Evolutionary conservation across 768 basidiomycete genomes (phyloP), one percentile per base, ranked within the genome.

Genomic region (Tephrocybe sp.): DNA sequence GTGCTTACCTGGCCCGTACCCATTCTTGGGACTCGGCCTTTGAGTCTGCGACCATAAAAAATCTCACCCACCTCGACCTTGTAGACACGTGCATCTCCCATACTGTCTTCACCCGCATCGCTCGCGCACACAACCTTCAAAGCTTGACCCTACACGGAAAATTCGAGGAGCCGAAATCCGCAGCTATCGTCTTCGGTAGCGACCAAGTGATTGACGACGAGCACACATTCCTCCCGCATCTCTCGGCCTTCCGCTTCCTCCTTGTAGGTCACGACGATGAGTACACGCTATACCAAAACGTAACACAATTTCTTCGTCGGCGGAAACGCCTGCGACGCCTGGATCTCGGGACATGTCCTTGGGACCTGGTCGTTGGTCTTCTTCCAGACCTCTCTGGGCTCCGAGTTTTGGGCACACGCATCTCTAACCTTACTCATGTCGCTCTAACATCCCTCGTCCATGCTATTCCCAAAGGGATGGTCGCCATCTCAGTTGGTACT

Each of bases 11-110:
- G 26, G 73, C 74, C 43, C 75, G 83, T 35, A 70, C 75, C 46
- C 84, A 85, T 59, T 83, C 81, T 4, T 86, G 83, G 83, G 84
- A 86, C 68, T 71, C 69, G 36, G 80, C 78, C 1, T 86, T 86
- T 70, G 74, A 80, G 62, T 80, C 78, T 3, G 70, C 73, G 9
- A 81, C 83, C 0, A 84, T 87, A 60, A 75, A 79, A 45, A 80
- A 82, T 57, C 76, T 87, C 51, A 85, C 84, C 4, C 83, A 84
- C 54, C 78, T 86, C 51, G 83, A 87, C 59, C 76, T 86, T 39
- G 83, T 86, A 33, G 84, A 85, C 62, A 86, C 84, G 7, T 73
- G 78, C n/a, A 82, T 87, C 43, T 82, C 80, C 13, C 78, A 82
- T 57, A 67, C 77, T 41, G 84, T 86, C 31, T 72, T 87, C 35